Evolutionary conservation across 148 eudicot species (phyloP).

Genomic region (Rhododendron simsii): DNA sequence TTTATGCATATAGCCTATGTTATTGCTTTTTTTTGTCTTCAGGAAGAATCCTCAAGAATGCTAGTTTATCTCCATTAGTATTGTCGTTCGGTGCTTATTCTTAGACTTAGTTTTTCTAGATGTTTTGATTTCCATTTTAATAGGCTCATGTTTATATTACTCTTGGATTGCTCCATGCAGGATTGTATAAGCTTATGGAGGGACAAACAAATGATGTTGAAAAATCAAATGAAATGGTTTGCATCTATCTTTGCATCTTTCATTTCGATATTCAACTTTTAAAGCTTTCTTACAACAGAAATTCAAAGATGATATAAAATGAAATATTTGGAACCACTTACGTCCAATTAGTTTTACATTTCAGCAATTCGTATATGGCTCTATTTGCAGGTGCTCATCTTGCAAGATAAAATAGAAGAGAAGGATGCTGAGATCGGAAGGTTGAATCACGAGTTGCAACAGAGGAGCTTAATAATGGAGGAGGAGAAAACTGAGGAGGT

Average conservation of each 20-base stretch:
- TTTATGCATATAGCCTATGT: background rate
- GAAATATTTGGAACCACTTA: background rate
- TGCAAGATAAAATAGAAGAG: conserved; percentile 75
- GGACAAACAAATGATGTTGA: conserved; percentile 72
- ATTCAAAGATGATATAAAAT: background rate
- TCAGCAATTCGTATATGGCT: background rate
- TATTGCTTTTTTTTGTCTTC: background rate
- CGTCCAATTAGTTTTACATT: background rate
- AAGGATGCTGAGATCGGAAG: conserved; percentile 65
- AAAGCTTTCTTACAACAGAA: background rate
- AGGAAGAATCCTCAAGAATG: background rate
- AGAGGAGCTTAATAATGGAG: conserved; percentile 17
- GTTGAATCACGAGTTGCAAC: conserved; percentile 53
- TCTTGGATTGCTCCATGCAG: conserved; percentile 33
- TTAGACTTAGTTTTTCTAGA: background rate
- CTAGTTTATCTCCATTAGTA: background rate
- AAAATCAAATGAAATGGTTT: conserved; percentile 87
- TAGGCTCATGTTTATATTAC: background rate
- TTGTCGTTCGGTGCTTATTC: background rate
- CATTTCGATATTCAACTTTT: conserved; percentile 1
- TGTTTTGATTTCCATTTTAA: background rate
- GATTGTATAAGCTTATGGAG: conserved; percentile 70
- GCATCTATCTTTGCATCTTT: background rate
- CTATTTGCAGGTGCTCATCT: conserved; percentile 51
- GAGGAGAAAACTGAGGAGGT: conserved; percentile 34